phyloP scores from a whole-genome alignment of 108 stramenopile species.

The Discostella pseudostelligera region DNA sequence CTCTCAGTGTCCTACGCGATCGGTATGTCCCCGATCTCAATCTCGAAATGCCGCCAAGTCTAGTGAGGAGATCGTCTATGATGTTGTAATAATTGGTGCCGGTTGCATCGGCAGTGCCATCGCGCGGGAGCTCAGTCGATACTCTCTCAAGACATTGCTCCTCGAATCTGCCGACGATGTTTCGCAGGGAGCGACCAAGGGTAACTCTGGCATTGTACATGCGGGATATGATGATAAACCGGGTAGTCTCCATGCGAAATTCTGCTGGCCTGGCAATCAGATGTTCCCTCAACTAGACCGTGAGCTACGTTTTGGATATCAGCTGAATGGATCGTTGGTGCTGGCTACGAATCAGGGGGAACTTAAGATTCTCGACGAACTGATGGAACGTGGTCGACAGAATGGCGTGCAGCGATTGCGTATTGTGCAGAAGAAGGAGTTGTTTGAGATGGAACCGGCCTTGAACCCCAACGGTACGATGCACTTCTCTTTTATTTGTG shows the following conservation, averaged over 20 bases:
- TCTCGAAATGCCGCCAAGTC: slow-evolving; percentile 40
- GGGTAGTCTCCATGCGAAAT: slow-evolving; percentile 66
- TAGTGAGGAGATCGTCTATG: slow-evolving; percentile 36
- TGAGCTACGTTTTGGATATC: slow-evolving; percentile 83
- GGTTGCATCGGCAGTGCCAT: slow-evolving; percentile 81
- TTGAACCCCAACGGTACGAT: slow-evolving; percentile 42
- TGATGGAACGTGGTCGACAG: slow-evolving; percentile 60
- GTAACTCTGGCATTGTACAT: slow-evolving; percentile 86
- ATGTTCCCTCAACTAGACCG: slow-evolving; percentile 78
- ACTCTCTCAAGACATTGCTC: slow-evolving; percentile 47
- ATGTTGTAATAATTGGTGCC: slow-evolving; percentile 66
- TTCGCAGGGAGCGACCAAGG: slow-evolving; percentile 71
- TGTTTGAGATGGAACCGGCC: slow-evolving; percentile 66
- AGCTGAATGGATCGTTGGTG: slow-evolving; percentile 75
- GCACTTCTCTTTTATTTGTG: neutral
- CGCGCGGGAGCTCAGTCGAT: slow-evolving; percentile 73
- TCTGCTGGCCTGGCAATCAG: slow-evolving; percentile 82
- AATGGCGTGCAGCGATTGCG: slow-evolving; percentile 75
- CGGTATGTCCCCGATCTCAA: slow-evolving; percentile 56
- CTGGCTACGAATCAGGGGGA: slow-evolving; percentile 67
- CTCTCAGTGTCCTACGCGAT: slow-evolving; percentile 35
- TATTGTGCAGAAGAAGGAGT: slow-evolving; percentile 61
- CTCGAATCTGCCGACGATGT: slow-evolving; percentile 83
- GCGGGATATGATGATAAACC: slow-evolving; percentile 86
- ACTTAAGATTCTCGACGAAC: slow-evolving; percentile 55